Evolutionary conservation across 768 basidiomycete genomes (phyloP).

Genomic region (Tricholoma sp.): DNA sequence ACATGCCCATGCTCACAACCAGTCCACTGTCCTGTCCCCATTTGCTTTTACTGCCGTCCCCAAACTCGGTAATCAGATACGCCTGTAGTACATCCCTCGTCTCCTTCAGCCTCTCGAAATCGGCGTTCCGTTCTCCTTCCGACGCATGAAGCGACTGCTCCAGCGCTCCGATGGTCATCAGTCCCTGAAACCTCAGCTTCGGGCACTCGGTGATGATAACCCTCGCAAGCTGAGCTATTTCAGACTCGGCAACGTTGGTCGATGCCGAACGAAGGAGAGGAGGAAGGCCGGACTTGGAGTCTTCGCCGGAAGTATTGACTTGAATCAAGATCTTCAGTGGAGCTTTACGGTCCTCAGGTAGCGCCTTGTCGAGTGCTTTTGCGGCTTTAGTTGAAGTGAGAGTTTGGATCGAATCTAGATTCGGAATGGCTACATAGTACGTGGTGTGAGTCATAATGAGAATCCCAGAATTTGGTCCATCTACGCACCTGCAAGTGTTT

Average conservation of each 20-base stretch:
- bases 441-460: background rate
- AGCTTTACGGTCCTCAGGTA: constrained; percentile 46
- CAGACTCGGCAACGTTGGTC: constrained; percentile 31
- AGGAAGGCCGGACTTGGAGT: constrained; percentile 79
- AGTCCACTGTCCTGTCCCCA: constrained; percentile 56
- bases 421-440: constrained; percentile 75
- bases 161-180: constrained; percentile 96
- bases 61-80: constrained; percentile 30
- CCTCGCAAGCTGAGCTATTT: constrained; percentile 60
- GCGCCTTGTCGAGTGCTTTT: constrained; percentile 67
- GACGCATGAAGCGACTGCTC: constrained; percentile 56
- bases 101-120: constrained; percentile 67
- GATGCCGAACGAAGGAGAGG: constrained; percentile 38
- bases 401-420: constrained; percentile 84
- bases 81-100: constrained; percentile 57
- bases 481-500: constrained; percentile 71
- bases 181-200: constrained; percentile 67
- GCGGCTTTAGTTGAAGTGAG: constrained; percentile 80
- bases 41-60: constrained; percentile 13
- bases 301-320: constrained; percentile 94
- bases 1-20: constrained; percentile 94
- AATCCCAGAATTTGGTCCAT: background rate
- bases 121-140: constrained; percentile 48
- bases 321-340: constrained; percentile 85
- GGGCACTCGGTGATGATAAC: constrained; percentile 74